Base-by-base conservation (phyloP, 441 rosid genomes). In the Jatropha multifida region DNA sequence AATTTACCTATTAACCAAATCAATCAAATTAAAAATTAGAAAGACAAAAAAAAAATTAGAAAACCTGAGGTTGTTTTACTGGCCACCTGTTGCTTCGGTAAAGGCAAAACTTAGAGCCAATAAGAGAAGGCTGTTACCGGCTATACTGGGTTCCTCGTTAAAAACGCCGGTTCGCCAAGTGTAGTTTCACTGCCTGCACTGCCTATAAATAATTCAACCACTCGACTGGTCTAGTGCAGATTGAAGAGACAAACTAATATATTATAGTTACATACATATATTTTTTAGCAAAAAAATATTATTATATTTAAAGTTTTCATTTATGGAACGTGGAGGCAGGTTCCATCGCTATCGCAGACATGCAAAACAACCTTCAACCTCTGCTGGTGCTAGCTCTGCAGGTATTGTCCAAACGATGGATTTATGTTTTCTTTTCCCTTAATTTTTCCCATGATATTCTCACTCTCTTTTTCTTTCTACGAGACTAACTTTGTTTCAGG, bases 301-400 rank as follows among this genome's bases (percentile, higher is more conserved):
- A 49, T 9, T 52, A 17, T 52, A 13, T 17, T 52, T 17, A 52
- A 4, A 3, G 17, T 17, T 54, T 48, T 48, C 4, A 20, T 11
- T 5, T 0, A 76, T 76, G 78, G 78, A 76, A 76, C 78, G 74
- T 76, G 78, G 74, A 14, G 73, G 74, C 23, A 69, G 74, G 58
- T 15, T 76, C 74, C 52, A 76, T 76, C 74, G 78, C 51, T 68
- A 76, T 76, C 74, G 68, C 38, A 68, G 59, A 52, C 78, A 75
- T 75, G 77, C 77, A 74, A 75, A 56, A 17, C 66, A 59, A 0
- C 72, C 58, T 54, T 54, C 73, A 12, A 0, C 27, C 59, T 4
- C 65, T 67, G 46, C 73, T 60, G 20, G n/a, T 20, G 37, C 63
- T 12, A 51, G 9, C 48, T 48, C 73, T 32, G 68, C 73, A 32